A percentile compares a stretch with the other conserved stretches of the same genome.
phyloP scores from a whole-genome alignment of 495 filamentous ascomycete genomes.

The Aspergillus baeticus region DNA sequence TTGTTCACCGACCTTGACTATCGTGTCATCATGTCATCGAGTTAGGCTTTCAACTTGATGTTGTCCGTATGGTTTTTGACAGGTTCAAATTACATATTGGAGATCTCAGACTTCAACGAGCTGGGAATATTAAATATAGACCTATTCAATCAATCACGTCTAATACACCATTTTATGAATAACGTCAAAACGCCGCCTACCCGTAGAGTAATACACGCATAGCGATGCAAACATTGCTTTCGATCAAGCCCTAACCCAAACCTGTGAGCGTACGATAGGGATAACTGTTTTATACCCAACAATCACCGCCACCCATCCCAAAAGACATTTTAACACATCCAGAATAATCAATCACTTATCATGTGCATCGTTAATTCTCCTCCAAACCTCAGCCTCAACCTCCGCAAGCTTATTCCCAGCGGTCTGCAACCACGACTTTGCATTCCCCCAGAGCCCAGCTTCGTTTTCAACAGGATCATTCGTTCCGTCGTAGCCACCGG shows the following conservation, averaged over 20 bases:
- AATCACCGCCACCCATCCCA: not conserved
- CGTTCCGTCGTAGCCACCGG: conserved; percentile 13
- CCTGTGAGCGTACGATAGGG: too few relatives aligned
- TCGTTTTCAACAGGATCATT: conserved; percentile 38
- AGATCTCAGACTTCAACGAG: conserved; percentile 10
- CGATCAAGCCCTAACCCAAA: too few relatives aligned
- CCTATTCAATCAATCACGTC: conserved; percentile 4
- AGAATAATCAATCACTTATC: conserved; percentile 23
- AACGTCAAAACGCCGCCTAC: too few relatives aligned
- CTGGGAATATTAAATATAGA: conserved; percentile 11
- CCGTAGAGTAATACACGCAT: too few relatives aligned
- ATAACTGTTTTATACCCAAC: not conserved
- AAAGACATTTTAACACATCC: too few relatives aligned
- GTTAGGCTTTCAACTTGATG: conserved; percentile 12
- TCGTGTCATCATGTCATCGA: conserved; percentile 12
- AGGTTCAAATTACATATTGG: conserved; percentile 9
- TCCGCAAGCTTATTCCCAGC: conserved; percentile 61
- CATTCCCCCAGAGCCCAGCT: conserved; percentile 50
- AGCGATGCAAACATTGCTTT: too few relatives aligned
- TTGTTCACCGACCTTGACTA: not conserved
- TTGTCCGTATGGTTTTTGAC: conserved; percentile 24
- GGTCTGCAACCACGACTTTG: conserved; percentile 59
- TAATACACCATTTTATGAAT: not conserved
- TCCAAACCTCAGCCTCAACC: conserved; percentile 72
- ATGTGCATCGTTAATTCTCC: conserved; percentile 55